Evolutionary conservation across 106 monocot species (phyloP), one percentile per base, ranked within the genome.

Genomic region (Allium sativum): DNA sequence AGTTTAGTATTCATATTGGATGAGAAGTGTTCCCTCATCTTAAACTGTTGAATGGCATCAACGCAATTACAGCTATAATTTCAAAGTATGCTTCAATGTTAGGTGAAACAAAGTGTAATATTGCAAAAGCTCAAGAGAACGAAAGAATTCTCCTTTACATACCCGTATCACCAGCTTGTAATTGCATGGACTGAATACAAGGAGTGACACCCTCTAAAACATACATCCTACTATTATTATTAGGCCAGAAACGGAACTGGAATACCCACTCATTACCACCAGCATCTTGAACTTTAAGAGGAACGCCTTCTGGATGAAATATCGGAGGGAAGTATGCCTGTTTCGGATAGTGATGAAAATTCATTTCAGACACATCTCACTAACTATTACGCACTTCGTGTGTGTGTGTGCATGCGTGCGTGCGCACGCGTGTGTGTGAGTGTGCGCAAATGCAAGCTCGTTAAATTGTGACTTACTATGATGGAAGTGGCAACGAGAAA

Each of bases 161-260:
- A 98, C 96, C 96, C 72, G 77, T 98, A 53, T 98, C 96, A 54
- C 96, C 96, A 40, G 96, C 96, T 73, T 91, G 91, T 66, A 98
- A 74, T 65, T 98, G 87, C 88, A 98, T 80, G 55, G 96, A 79
- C 56, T 98, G 96, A 69, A 98, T 98, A 74, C 96, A 98, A 64
- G 96, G 96, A 64, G 96, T 91, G n/a, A 98, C 90, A 22, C 96
- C 96, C 69, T 98, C 96, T 74, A 98, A 78, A 58, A 98, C 96
- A 78, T 98, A 98, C 96, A 98, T 98, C 68, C 96, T 84, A 62
- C 96, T 98, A 58, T 98, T 98, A 63, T 98, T 98, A 78, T 98
- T 98, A 44, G 96, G 96, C 96, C 96, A 98, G 64, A 85, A 98
- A 63, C 96, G 87, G 57, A 98, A 98, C 59, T 98, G 96, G 68